Percentiles rank a stretch among this genome's conserved stretches.
Evolutionary conservation across 2,329 filamentous ascomycete species (phyloP).

Genomic region (Arthroderma uncinatum): DNA sequence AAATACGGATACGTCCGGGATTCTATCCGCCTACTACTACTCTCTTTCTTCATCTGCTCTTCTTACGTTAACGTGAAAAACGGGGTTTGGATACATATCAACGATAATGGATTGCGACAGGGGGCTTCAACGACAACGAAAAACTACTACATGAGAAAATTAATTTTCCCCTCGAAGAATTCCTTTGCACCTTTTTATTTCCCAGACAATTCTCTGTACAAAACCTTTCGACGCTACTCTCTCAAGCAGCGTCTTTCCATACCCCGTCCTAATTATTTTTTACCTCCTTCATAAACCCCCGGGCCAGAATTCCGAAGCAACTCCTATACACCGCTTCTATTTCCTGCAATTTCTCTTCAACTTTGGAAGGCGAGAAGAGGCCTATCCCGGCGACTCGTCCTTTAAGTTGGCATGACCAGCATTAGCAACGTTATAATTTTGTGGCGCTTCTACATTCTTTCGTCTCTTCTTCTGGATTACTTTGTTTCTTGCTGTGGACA

Average conservation of each 20-base stretch:
- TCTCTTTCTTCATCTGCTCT: background rate
- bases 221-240: background rate
- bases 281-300: background rate
- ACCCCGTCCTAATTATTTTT: background rate
- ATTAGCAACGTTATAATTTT: conserved; percentile 3
- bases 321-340: background rate
- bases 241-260: background rate
- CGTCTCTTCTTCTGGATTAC: background rate
- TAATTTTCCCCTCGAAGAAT: background rate
- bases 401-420: background rate
- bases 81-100: background rate
- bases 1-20: background rate
- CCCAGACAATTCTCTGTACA: background rate
- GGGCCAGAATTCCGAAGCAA: background rate
- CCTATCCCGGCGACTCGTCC: background rate
- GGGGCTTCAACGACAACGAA: background rate
- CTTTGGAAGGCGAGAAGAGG: background rate
- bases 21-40: background rate
- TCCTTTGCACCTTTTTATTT: background rate
- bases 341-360: background rate
- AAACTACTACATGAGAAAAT: background rate
- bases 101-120: conserved; percentile 2
- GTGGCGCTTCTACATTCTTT: background rate
- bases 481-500: background rate
- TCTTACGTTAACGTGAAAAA: background rate